phyloP scores from a whole-genome alignment of 345 rosid genomes.

The Combretum micranthum region DNA sequence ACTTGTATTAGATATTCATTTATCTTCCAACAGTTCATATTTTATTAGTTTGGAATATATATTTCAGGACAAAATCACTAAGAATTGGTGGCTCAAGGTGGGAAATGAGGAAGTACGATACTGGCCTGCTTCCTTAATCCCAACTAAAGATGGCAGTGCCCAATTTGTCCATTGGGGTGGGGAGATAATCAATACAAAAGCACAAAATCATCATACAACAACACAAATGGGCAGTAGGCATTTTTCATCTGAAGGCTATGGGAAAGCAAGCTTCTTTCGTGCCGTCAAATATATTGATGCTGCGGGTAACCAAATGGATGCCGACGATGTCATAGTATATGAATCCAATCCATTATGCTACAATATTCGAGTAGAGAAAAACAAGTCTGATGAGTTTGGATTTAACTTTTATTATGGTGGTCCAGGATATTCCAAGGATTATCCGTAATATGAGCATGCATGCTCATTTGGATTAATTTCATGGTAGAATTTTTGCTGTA shows the following conservation, averaged over 20 bases:
- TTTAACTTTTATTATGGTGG: too few species aligned
- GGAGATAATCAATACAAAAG: not conserved
- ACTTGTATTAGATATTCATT: too few species aligned
- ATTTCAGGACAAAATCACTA: slow-evolving; percentile 5
- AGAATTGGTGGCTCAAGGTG: slow-evolving; percentile 7
- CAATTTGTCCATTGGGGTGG: slow-evolving; percentile 3
- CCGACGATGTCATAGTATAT: not conserved
- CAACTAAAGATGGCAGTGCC: not conserved
- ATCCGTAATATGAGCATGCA: too few species aligned
- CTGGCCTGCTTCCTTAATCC: slow-evolving; percentile 8
- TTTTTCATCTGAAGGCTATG: slow-evolving; percentile 6
- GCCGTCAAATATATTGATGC: slow-evolving; percentile 1
- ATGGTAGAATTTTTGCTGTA: too few species aligned
- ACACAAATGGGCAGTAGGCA: slow-evolving; percentile 19
- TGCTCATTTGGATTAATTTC: too few species aligned
- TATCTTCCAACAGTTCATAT: not conserved
- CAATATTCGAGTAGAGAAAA: too few species aligned
- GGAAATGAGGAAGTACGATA: not conserved
- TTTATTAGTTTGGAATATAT: not conserved
- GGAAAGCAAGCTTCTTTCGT: slow-evolving; percentile 3
- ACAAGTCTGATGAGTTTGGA: too few species aligned
- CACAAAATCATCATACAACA: slow-evolving; percentile 5
- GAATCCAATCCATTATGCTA: too few species aligned
- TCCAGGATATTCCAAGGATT: too few species aligned
- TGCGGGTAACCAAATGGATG: not conserved